These are phyloP conservation scores for Paecilomyces sp. DNA, from an alignment of 2,329 filamentous ascomycete species.

Conservation along the genomic window DNA sequence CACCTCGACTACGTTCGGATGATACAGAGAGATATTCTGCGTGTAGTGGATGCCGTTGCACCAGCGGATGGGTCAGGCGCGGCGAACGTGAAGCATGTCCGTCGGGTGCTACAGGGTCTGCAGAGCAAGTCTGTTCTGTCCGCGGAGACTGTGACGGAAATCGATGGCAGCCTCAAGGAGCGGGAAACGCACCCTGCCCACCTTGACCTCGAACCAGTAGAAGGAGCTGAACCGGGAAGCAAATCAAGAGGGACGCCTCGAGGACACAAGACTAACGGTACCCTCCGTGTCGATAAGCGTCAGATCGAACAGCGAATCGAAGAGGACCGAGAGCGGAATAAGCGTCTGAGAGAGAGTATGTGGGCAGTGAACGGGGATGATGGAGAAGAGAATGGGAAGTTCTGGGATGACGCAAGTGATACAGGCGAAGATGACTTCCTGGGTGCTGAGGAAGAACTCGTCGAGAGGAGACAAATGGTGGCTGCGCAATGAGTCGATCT, in stretches of 20 bases:
- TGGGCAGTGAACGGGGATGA: conserved; percentile 71
- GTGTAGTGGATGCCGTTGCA: conserved; percentile 86
- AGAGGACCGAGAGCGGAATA: conserved; percentile 92
- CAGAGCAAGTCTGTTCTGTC: conserved; percentile 66
- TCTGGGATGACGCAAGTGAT: conserved; percentile 84
- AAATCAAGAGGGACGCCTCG: conserved; percentile 20
- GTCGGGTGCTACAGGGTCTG: conserved; percentile 68
- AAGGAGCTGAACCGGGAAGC: conserved; percentile 17
- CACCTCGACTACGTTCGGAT: conserved; percentile 81
- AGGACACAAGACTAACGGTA: conserved; percentile 28
- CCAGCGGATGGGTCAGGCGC: conserved; percentile 80
- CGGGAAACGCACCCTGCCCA: conserved; percentile 61
- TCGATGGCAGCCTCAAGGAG: conserved; percentile 76
- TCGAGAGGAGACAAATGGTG: conserved; percentile 45
- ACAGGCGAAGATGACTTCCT: conserved; percentile 80
- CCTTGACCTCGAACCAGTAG: conserved; percentile 37
- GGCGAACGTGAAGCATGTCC: conserved; percentile 87
- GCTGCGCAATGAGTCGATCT: conserved; percentile 7
- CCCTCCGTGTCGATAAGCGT: conserved; percentile 62
- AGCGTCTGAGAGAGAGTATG: conserved; percentile 81
- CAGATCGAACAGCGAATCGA: conserved; percentile 95
- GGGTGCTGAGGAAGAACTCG: conserved; percentile 65
- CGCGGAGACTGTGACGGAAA: conserved; percentile 66
- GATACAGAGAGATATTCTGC: conserved; percentile 88
- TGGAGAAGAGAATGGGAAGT: conserved; percentile 66